These are phyloP conservation scores for Russula foetens DNA, from an alignment of 768 basidiomycete species.

Conservation along the genomic window DNA sequence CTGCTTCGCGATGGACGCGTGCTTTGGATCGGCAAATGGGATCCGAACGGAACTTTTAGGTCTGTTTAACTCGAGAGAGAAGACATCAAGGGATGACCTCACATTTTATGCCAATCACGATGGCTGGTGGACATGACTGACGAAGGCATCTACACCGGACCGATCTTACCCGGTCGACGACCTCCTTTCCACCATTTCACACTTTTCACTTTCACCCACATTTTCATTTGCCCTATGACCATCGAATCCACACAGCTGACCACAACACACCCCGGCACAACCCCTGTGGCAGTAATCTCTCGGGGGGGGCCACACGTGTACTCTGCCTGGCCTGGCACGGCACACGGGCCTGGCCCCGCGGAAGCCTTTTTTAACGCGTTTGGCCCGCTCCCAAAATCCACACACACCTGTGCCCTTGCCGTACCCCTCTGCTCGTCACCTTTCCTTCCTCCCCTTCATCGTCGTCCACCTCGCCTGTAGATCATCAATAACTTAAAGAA, in stretches of 20 bases:
- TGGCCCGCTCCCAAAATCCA: too few species aligned
- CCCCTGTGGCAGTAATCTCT: too few species aligned
- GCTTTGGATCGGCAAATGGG: conserved; percentile 65
- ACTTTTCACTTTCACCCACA: too few species aligned
- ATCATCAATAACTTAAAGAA: background rate
- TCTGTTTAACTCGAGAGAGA: too few species aligned
- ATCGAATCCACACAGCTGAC: too few species aligned
- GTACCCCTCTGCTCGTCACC: background rate
- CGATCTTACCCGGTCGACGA: background rate
- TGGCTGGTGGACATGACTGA: conserved; percentile 20
- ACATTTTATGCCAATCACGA: conserved; percentile 49
- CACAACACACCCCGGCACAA: too few species aligned
- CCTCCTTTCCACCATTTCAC: background rate
- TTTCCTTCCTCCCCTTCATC: background rate
- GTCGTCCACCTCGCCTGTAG: background rate
- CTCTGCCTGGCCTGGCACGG: background rate
- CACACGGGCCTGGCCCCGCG: too few species aligned
- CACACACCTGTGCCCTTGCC: background rate
- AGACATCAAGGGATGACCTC: conserved; percentile 22
- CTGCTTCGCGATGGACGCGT: conserved; percentile 75
- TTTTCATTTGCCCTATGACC: background rate
- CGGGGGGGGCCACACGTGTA: background rate
- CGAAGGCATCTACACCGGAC: background rate
- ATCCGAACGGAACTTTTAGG: conserved; percentile 46
- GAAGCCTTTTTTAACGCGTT: background rate